These are phyloP conservation scores for Naumovozyma baii DNA, from an alignment of 805 yeast species.

Conservation along the genomic window DNA sequence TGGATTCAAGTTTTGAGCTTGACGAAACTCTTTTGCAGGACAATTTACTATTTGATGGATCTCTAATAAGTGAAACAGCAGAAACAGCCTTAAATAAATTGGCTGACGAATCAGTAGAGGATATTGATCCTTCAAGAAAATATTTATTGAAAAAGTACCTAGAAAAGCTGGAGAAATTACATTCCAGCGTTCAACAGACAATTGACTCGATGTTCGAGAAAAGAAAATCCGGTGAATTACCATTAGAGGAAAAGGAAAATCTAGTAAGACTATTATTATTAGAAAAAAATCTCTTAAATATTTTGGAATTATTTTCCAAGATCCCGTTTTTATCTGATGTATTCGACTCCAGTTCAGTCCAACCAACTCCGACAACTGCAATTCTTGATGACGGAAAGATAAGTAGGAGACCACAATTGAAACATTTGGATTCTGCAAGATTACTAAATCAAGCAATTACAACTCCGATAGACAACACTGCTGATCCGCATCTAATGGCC, in stretches of 20 bases:
- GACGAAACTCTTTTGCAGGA: slow-evolving; percentile 34
- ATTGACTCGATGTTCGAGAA: slow-evolving; percentile 50
- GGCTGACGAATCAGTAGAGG: slow-evolving; percentile 29
- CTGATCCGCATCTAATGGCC: slow-evolving; percentile 59
- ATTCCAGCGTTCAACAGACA: slow-evolving; percentile 36
- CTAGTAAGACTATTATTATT: slow-evolving; percentile 57
- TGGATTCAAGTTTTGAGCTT: slow-evolving; percentile 30
- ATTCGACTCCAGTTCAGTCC: slow-evolving; percentile 1
- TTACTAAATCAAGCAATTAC: slow-evolving; percentile 5
- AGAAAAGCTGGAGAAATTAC: slow-evolving; percentile 31
- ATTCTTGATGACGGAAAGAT: background rate
- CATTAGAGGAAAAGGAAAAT: slow-evolving; percentile 64
- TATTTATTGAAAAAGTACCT: slow-evolving; percentile 34
- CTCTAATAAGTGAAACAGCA: slow-evolving; percentile 63
- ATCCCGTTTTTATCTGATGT: slow-evolving; percentile 19
- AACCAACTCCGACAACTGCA: slow-evolving; percentile 3
- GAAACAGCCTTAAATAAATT: slow-evolving; percentile 43
- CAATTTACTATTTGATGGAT: slow-evolving; percentile 68
- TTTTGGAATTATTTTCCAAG: slow-evolving; percentile 31
- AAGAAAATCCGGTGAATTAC: slow-evolving; percentile 45
- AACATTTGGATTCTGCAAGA: slow-evolving; percentile 16
- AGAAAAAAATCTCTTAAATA: slow-evolving; percentile 58
- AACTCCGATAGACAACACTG: background rate
- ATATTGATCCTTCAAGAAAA: slow-evolving; percentile 23
- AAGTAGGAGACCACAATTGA: slow-evolving; percentile 7